Evolutionary conservation across 2,329 filamentous ascomycete species (phyloP).

Genomic region (Diaporthe australafricana): DNA sequence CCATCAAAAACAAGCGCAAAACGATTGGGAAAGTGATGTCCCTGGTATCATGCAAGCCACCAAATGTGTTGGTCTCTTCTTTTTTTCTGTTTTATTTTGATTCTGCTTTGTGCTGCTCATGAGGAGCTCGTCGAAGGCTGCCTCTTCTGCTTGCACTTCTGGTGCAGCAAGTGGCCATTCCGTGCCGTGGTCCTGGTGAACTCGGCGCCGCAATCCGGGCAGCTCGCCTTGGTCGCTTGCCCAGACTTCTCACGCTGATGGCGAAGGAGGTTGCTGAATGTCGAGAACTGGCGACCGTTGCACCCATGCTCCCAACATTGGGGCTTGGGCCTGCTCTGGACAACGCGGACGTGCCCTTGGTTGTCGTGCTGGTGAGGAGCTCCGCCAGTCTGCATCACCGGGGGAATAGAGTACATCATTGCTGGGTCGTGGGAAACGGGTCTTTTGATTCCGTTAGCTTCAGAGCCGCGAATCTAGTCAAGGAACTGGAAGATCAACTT

Average conservation of each 20-base stretch:
- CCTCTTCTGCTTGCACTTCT: conserved; percentile 81
- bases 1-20: background rate
- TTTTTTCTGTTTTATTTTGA: background rate
- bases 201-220: conserved; percentile 90
- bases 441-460: conserved; percentile 39
- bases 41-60: conserved; percentile 36
- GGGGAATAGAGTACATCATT: conserved; percentile 47
- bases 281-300: conserved; percentile 94
- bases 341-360: conserved; percentile 69
- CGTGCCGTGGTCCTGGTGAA: conserved; percentile 90
- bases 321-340: conserved; percentile 87
- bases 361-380: conserved; percentile 50
- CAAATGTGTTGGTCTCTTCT: conserved; percentile 24
- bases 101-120: background rate
- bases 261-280: conserved; percentile 92
- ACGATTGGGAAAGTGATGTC: conserved; percentile 30
- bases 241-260: conserved; percentile 96
- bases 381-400: conserved; percentile 40
- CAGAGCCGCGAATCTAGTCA: background rate
- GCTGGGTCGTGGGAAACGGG: conserved; percentile 37
- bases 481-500: conserved; percentile 37
- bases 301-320: conserved; percentile 98
- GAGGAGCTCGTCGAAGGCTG: conserved; percentile 62
- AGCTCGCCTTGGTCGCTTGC: conserved; percentile 87
- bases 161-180: conserved; percentile 86